A percentile compares a stretch with the other conserved stretches of the same genome.
These are phyloP conservation scores for Alloascoidea hylecoeti DNA, from an alignment of 805 yeast genomes.

Conservation along the genomic window DNA sequence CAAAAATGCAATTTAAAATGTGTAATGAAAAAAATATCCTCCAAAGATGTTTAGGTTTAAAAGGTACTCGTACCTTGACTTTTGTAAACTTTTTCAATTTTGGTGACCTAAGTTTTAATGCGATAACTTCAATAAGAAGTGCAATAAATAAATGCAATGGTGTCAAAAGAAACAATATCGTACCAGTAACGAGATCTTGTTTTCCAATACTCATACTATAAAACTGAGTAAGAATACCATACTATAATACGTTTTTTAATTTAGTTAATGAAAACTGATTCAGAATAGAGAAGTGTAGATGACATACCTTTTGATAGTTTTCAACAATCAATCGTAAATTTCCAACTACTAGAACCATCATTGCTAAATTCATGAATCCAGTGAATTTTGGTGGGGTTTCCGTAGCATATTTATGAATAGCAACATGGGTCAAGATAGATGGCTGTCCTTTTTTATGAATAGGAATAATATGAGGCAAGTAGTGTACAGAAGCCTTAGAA, in stretches of 20 bases:
- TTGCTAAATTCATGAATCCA: constrained; percentile 25
- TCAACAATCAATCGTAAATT: constrained; percentile 22
- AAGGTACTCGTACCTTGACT: constrained; percentile 5
- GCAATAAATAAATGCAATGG: constrained; percentile 22
- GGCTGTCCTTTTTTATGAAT: not conserved
- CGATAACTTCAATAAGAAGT: constrained; percentile 18
- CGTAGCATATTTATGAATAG: not conserved
- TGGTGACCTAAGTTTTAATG: constrained; percentile 9
- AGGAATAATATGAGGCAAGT: not conserved
- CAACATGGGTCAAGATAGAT: not conserved
- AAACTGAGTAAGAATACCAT: constrained; percentile 19
- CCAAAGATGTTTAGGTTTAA: constrained; percentile 15
- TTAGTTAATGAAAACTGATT: constrained; percentile 5
- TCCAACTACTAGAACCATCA: constrained; percentile 22
- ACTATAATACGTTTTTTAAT: constrained; percentile 4
- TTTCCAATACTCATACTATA: constrained; percentile 17
- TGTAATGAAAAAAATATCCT: constrained; percentile 18
- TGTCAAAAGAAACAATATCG: constrained; percentile 13
- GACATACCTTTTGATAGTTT: constrained; percentile 16
- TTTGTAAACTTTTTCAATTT: constrained; percentile 3
- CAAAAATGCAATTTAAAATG: constrained; percentile 14
- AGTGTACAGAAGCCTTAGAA: too few species aligned
- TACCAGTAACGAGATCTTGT: constrained; percentile 15
- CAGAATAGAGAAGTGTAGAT: too few species aligned
- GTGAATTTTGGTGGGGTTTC: constrained; percentile 7